phyloP scores from a whole-genome alignment of 176 grass and related monocot genomes.

The Thalia dealbata region DNA sequence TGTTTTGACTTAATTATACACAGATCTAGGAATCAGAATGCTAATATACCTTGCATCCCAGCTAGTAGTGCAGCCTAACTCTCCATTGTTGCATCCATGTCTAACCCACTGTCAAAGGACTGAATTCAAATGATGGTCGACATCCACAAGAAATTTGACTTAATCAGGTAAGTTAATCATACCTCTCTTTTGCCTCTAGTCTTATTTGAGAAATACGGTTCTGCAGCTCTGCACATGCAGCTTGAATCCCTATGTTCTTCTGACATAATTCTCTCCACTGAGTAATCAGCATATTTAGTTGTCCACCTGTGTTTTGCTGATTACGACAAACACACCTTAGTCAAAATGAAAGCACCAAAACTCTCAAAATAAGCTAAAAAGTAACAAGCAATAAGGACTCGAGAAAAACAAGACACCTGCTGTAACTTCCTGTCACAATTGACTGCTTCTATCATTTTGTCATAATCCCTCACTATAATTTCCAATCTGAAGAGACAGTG shows the following conservation, averaged over 20 bases:
- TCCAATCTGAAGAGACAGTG: slow-evolving; percentile 43
- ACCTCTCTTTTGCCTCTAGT: slow-evolving; percentile 63
- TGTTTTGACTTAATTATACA: too few relatives aligned
- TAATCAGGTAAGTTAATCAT: slow-evolving; percentile 3
- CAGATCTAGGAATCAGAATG: not conserved
- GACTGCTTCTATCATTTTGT: slow-evolving; percentile 81
- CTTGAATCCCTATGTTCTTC: slow-evolving; percentile 81
- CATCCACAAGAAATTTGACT: not conserved
- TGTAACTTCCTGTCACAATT: slow-evolving; percentile 96
- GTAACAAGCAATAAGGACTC: not conserved
- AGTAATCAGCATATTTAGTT: slow-evolving; percentile 56
- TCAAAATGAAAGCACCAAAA: slow-evolving; percentile 3
- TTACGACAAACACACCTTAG: slow-evolving; percentile 13
- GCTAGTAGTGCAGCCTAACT: slow-evolving; percentile 21
- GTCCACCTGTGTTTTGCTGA: slow-evolving; percentile 84
- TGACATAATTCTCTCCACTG: slow-evolving; percentile 91
- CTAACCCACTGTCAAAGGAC: slow-evolving; percentile 37
- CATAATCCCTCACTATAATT: slow-evolving; percentile 65
- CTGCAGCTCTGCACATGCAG: slow-evolving; percentile 66
- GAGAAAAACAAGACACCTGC: slow-evolving; percentile 34
- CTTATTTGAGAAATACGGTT: slow-evolving; percentile 61
- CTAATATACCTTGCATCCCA: slow-evolving; percentile 29
- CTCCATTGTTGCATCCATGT: slow-evolving; percentile 35
- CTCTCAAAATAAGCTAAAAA: slow-evolving; percentile 14
- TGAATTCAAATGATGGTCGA: not conserved